Evolutionary conservation across 169 alveolate species (phyloP).

Genomic region (Theileria orientalis): DNA sequence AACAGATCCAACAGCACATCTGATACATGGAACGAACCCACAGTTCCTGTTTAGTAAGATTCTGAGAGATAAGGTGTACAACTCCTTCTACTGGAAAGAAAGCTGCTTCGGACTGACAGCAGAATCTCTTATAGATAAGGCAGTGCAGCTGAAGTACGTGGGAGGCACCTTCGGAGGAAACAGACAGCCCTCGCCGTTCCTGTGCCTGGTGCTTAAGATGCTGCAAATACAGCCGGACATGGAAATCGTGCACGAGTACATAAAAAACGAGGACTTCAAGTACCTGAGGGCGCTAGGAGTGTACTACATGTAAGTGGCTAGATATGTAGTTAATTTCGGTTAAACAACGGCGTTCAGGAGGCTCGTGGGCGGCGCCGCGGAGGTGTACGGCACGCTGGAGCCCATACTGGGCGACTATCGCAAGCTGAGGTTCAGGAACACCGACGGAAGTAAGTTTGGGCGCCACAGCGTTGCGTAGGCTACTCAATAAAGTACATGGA

Average conservation of each 20-base stretch:
- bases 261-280: conserved; percentile 91
- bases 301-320: conserved; percentile 79
- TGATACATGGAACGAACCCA: conserved; percentile 85
- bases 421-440: conserved; percentile 87
- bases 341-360: conserved; percentile 43
- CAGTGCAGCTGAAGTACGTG: conserved; percentile 90
- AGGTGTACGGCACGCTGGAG: conserved; percentile 83
- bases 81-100: conserved; percentile 84
- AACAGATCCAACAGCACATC: conserved; percentile 81
- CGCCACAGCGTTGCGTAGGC: conserved; percentile 31
- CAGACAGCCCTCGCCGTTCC: conserved; percentile 92
- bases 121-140: conserved; percentile 93
- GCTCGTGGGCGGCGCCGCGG: conserved; percentile 75
- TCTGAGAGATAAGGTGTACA: conserved; percentile 83
- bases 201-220: conserved; percentile 92
- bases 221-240: conserved; percentile 94
- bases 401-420: conserved; percentile 94
- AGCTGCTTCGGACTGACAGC: conserved; percentile 87
- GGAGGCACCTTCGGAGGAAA: conserved; percentile 97
- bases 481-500: conserved; percentile 89
- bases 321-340: background rate
- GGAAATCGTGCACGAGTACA: conserved; percentile 92
- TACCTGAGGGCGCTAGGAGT: conserved; percentile 96
- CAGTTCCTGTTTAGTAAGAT: conserved; percentile 83
- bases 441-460: conserved; percentile 81